These are phyloP conservation scores for Boletus fagicola DNA, from an alignment of 768 basidiomycete species.

Conservation along the genomic window DNA sequence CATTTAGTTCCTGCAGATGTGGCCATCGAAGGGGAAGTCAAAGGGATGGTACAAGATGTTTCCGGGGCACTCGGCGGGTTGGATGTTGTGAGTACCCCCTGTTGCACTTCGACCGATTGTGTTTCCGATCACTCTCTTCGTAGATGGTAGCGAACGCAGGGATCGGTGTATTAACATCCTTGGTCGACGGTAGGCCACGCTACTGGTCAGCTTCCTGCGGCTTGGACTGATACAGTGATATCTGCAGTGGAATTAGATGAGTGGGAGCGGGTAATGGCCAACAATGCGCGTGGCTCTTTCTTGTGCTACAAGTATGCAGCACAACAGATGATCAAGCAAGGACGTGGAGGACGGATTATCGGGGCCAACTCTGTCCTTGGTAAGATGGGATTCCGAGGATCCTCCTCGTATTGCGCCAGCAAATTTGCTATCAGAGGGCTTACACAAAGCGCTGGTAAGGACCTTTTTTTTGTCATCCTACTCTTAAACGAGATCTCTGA, in stretches of 20 bases:
- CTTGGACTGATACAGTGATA: not conserved
- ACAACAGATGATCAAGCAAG: too few relatives aligned
- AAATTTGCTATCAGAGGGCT: too few relatives aligned
- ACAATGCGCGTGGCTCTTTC: conserved; percentile 59
- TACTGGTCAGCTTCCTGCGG: too few relatives aligned
- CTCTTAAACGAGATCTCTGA: not conserved
- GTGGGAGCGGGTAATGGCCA: conserved; percentile 6
- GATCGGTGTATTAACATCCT: not conserved
- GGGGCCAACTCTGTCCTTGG: too few relatives aligned
- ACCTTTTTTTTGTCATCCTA: not conserved
- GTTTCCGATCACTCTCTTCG: too few relatives aligned
- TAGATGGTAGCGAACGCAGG: conserved; percentile 24
- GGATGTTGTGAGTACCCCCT: conserved; percentile 2
- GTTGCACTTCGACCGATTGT: too few relatives aligned
- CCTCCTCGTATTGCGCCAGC: too few relatives aligned
- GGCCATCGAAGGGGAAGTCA: conserved; percentile 3
- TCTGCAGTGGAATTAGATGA: not conserved
- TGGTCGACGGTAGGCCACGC: not conserved
- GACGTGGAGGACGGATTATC: too few relatives aligned
- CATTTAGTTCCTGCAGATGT: too few relatives aligned
- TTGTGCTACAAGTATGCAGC: too few relatives aligned
- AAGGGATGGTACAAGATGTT: conserved; percentile 1
- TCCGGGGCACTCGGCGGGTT: conserved; percentile 4
- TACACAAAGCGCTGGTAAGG: too few relatives aligned
- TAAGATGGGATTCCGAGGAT: too few relatives aligned